A percentile compares a stretch with the other conserved stretches of the same genome.
Conservation (phyloP, 129 eudicot genomes). For the Cynara cardunculus region DNA sequence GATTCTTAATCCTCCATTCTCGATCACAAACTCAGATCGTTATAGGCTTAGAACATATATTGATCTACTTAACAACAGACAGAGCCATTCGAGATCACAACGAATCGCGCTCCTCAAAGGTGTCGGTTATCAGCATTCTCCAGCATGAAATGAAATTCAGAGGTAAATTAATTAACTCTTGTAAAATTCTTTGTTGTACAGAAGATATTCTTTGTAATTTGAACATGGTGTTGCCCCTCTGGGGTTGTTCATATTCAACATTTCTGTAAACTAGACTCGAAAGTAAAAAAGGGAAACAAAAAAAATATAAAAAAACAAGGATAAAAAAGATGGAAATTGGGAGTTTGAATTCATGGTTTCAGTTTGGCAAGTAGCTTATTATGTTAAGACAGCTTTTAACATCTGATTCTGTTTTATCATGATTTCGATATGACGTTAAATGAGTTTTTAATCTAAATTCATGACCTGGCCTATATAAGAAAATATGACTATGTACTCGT, state of each 20-base stretch:
- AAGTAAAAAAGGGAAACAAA: background rate
- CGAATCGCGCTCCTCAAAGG: slow-evolving; percentile 68
- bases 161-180: background rate
- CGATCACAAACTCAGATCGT: slow-evolving; percentile 79
- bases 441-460: too few relatives aligned
- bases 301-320: background rate
- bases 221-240: slow-evolving; percentile 15
- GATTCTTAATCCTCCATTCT: slow-evolving; percentile 81
- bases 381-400: background rate
- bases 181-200: slow-evolving; percentile 54
- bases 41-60: slow-evolving; percentile 75
- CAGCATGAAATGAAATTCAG: slow-evolving; percentile 27
- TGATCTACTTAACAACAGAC: slow-evolving; percentile 67
- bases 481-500: too few relatives aligned
- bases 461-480: too few relatives aligned
- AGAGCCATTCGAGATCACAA: slow-evolving; percentile 77
- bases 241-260: slow-evolving; percentile 25
- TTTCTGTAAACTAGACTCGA: slow-evolving; percentile 26
- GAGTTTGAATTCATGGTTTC: background rate
- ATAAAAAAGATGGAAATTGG: background rate
- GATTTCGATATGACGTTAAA: too few relatives aligned
- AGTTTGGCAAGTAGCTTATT: background rate
- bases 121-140: slow-evolving; percentile 37
- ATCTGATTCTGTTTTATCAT: background rate
- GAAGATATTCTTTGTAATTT: slow-evolving; percentile 36